Conservation (phyloP, 345 rosid species). For the Camelina hispida region DNA sequence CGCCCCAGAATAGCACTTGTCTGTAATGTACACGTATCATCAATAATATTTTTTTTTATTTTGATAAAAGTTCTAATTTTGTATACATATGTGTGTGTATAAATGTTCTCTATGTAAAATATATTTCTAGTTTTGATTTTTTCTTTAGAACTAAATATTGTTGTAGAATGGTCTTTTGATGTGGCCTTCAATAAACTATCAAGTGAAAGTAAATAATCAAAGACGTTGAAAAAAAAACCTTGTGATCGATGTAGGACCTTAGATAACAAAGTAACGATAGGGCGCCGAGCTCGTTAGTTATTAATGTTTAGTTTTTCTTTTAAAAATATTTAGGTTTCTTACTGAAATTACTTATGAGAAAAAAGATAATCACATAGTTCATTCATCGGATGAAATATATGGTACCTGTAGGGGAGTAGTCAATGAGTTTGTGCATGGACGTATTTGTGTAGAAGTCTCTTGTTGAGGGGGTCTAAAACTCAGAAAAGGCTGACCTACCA, state of each 20-base stretch:
- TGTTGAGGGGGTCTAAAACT: neutral
- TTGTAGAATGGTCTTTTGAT: neutral
- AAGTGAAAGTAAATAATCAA: no score
- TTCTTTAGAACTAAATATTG: neutral
- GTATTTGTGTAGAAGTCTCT: neutral
- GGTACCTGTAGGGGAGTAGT: slow-evolving; percentile 18
- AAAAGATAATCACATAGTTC: neutral
- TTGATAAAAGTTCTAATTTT: neutral
- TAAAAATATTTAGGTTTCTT: no score
- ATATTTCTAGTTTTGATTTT: neutral
- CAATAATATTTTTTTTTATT: neutral
- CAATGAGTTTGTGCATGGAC: slow-evolving; percentile 4
- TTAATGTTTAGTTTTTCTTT: no score
- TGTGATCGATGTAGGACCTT: no score
- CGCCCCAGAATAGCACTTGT: no score
- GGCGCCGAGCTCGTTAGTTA: no score
- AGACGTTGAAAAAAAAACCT: no score
- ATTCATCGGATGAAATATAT: neutral
- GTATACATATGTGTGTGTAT: neutral
- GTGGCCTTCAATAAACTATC: no score
- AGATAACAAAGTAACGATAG: no score
- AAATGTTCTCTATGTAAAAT: neutral
- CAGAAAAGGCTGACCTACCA: neutral
- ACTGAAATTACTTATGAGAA: neutral
- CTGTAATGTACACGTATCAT: no score